Percentiles rank a stretch among this genome's conserved stretches.
phyloP scores from a whole-genome alignment of 148 eudicot genomes.

The Arctostaphylos glauca region DNA sequence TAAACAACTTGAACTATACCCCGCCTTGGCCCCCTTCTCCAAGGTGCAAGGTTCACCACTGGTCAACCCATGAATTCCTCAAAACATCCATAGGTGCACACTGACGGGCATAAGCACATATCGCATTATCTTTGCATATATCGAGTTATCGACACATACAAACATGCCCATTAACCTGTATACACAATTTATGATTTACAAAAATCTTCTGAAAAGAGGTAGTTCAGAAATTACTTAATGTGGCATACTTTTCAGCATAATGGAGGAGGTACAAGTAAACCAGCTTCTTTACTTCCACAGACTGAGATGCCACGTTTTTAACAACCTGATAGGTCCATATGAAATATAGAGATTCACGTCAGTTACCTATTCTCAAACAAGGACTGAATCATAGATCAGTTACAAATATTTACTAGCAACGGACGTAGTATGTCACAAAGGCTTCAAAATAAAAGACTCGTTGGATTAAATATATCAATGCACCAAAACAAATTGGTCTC shows the following conservation, averaged over 20 bases:
- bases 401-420: no score
- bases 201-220: neutral
- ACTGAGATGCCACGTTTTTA: slow-evolving; percentile 92
- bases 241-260: slow-evolving; percentile 93
- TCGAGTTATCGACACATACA: neutral
- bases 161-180: neutral
- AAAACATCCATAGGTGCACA: neutral
- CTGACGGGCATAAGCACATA: neutral
- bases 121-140: neutral
- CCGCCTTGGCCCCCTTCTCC: neutral
- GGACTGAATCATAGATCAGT: no score
- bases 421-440: neutral
- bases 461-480: neutral
- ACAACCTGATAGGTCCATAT: slow-evolving; percentile 62
- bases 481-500: neutral
- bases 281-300: slow-evolving; percentile 97
- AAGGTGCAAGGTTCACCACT: neutral
- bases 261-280: slow-evolving; percentile 92
- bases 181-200: neutral
- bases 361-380: slow-evolving; percentile 15
- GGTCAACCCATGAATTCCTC: neutral
- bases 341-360: slow-evolving; percentile 14
- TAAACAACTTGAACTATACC: neutral
- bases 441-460: neutral
- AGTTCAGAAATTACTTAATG: slow-evolving; percentile 12